Conservation (phyloP, 2,329 filamentous ascomycete species). For the Neonectria hederae region DNA sequence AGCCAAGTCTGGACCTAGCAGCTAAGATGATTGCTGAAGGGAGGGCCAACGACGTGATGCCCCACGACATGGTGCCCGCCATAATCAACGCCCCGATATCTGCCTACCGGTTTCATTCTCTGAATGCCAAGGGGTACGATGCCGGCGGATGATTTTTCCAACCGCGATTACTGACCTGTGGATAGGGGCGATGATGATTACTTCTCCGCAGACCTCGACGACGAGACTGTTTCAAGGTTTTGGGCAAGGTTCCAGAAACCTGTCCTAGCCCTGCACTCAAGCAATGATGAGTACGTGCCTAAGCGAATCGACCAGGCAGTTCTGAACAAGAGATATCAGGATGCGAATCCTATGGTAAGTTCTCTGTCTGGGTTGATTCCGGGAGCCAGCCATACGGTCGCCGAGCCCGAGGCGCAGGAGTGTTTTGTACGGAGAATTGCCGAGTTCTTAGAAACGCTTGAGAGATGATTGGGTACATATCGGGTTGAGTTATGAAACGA, state of each 20-base stretch:
- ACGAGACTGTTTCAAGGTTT: constrained; percentile 64
- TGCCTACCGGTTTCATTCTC: constrained; percentile 62
- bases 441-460: constrained; percentile 53
- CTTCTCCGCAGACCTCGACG: constrained; percentile 81
- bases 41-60: constrained; percentile 64
- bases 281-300: constrained; percentile 73
- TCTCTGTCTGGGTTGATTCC: constrained; percentile 63
- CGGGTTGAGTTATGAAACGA: no score
- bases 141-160: constrained; percentile 7
- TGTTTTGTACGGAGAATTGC: constrained; percentile 61
- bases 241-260: constrained; percentile 72
- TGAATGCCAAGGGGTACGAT: constrained; percentile 60
- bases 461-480: constrained; percentile 13
- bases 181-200: constrained; percentile 81
- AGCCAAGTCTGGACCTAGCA: constrained; percentile 59
- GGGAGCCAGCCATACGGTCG: constrained; percentile 61
- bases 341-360: constrained; percentile 57
- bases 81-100: constrained; percentile 58
- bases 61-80: constrained; percentile 53
- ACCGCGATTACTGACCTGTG: not conserved
- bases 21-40: constrained; percentile 65
- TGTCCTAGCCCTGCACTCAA: constrained; percentile 72
- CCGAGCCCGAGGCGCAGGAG: constrained; percentile 54
- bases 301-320: constrained; percentile 63
- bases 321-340: constrained; percentile 67